Evolutionary conservation across 2,329 filamentous ascomycete species (phyloP).

Genomic region (Aspergillus fructus): DNA sequence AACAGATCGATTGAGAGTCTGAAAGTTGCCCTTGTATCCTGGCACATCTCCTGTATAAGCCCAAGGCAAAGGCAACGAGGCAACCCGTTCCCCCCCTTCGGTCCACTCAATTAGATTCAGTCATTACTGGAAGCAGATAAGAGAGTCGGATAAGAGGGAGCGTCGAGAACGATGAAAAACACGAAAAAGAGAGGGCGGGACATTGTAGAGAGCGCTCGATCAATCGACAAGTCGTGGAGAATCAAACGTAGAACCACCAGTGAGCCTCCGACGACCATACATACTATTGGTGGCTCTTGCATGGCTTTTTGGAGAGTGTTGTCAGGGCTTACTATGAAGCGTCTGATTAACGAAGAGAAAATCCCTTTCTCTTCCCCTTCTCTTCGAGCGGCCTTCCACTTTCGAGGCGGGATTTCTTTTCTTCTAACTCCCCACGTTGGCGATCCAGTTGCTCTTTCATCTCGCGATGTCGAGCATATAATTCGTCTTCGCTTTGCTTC

Average conservation of each 20-base stretch:
- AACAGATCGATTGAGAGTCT: slow-evolving; percentile 10
- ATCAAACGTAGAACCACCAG: slow-evolving; percentile 23
- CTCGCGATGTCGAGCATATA: slow-evolving; percentile 96
- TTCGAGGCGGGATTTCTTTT: slow-evolving; percentile 96
- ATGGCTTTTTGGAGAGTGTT: slow-evolving; percentile 13
- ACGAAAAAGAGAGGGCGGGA: slow-evolving; percentile 25
- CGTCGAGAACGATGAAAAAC: slow-evolving; percentile 31
- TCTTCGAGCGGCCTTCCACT: slow-evolving; percentile 94
- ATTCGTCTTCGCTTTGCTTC: slow-evolving; percentile 98
- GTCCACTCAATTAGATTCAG: slow-evolving; percentile 28
- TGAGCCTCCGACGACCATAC: slow-evolving; percentile 22
- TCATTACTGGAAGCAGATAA: slow-evolving; percentile 34
- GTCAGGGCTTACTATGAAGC: slow-evolving; percentile 14
- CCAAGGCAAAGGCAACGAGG: slow-evolving; percentile 19
- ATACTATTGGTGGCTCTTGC: slow-evolving; percentile 20
- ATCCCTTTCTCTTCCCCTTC: slow-evolving; percentile 98
- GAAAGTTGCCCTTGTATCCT: slow-evolving; percentile 21
- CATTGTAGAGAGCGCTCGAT: slow-evolving; percentile 27
- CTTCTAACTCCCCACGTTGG: slow-evolving; percentile 90
- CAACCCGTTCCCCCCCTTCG: slow-evolving; percentile 22
- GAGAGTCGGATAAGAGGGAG: slow-evolving; percentile 30
- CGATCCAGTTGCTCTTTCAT: slow-evolving; percentile 99
- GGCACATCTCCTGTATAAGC: slow-evolving; percentile 26
- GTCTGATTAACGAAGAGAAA: slow-evolving; percentile 81
- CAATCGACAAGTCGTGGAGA: slow-evolving; percentile 28